Conservation (phyloP, 441 rosid genomes). For the Brassica hybrid region DNA sequence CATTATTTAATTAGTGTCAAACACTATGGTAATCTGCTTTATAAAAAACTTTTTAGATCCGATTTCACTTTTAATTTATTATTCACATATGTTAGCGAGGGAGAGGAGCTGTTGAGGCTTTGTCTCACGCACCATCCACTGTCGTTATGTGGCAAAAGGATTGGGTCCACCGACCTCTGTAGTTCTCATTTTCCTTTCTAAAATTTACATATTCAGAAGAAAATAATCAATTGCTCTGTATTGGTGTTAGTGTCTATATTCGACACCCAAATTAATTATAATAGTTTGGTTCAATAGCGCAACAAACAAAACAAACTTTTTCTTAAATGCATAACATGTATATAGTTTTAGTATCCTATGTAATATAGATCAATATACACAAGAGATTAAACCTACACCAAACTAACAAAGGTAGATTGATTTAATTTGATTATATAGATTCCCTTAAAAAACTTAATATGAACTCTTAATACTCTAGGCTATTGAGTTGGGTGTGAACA, state of each 20-base stretch:
- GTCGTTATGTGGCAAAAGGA: conserved; percentile 66
- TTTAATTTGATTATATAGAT: neutral
- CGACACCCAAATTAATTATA: conserved; percentile 53
- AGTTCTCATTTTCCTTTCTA: conserved; percentile 40
- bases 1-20: conserved; percentile 10
- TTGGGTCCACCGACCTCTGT: conserved; percentile 90
- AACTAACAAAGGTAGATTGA: conserved; percentile 20
- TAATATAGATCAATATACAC: neutral
- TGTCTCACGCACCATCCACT: conserved; percentile 64
- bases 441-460: too few relatives aligned
- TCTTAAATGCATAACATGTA: neutral
- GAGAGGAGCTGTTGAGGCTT: conserved; percentile 61
- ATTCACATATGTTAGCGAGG: conserved; percentile 43
- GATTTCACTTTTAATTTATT: conserved; percentile 1
- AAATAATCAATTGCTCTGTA: conserved; percentile 34
- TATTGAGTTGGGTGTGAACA: neutral
- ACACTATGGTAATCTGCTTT: conserved; percentile 4
- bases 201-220: conserved; percentile 22
- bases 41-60: neutral
- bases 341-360: conserved; percentile 24
- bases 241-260: conserved; percentile 58
- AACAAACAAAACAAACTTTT: conserved; percentile 19
- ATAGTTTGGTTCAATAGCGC: conserved; percentile 5
- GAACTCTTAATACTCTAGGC: too few relatives aligned
- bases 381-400: neutral